Conservation (phyloP, 768 basidiomycete genomes). For the Hebeloma cylindrosporum region DNA sequence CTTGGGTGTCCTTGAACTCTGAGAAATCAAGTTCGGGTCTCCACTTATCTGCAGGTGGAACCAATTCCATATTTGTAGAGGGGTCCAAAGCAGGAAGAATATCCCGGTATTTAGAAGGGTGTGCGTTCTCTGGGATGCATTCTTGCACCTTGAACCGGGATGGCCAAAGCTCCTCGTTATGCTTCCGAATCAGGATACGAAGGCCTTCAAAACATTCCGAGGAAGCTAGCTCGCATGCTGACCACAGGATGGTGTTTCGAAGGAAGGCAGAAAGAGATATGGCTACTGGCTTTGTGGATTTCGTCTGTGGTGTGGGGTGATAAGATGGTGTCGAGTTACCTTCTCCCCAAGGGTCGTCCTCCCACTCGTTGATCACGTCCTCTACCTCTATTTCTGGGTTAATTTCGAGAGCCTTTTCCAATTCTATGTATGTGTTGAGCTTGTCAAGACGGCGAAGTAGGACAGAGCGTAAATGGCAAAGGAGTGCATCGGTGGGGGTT, state of each 20-base stretch:
- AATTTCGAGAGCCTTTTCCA: constrained; percentile 45
- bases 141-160: constrained; percentile 70
- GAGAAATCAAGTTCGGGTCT: constrained; percentile 58
- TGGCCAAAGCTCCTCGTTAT: constrained; percentile 61
- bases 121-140: constrained; percentile 69
- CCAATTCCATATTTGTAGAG: constrained; percentile 43
- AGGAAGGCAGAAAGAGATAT: constrained; percentile 69
- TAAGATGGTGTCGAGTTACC: constrained; percentile 21
- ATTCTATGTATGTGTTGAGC: constrained; percentile 69
- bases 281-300: constrained; percentile 35
- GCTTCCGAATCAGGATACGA: constrained; percentile 54
- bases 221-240: constrained; percentile 68
- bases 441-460: constrained; percentile 69
- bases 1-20: constrained; percentile 46
- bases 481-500: constrained; percentile 58
- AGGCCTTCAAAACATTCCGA: constrained; percentile 58
- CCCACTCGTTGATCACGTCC: constrained; percentile 64
- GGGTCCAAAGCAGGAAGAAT: constrained; percentile 65
- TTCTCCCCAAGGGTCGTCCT: constrained; percentile 79
- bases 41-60: constrained; percentile 39
- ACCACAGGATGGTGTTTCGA: constrained; percentile 49
- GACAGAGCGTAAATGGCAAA: constrained; percentile 64
- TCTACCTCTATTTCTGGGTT: constrained; percentile 40
- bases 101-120: constrained; percentile 59
- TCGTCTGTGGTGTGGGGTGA: constrained; percentile 31